Evolutionary conservation across 805 yeast genomes (phyloP), one percentile per base, ranked within the genome.

Genomic region (Metschnikowia aberdeeniae): DNA sequence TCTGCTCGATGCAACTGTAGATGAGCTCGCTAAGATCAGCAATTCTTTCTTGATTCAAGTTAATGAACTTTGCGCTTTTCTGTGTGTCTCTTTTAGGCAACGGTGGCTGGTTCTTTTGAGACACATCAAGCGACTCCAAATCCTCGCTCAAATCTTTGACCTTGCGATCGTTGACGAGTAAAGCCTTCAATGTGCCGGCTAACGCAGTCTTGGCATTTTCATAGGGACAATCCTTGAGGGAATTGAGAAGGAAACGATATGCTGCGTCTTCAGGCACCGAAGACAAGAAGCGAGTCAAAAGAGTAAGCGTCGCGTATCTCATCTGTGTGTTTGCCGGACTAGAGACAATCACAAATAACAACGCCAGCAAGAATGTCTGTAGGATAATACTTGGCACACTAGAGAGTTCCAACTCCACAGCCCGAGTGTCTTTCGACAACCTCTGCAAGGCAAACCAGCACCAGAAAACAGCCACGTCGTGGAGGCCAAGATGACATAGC

Each of bases 141-240:
- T 53, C 42, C 10, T 54, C 55, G 17, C 43, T 36, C 14, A 53
- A 36, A 5, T 45, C 54, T 7, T 46, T 44, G 2, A 35, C 44
- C 6, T 33, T 26, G 52, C 50, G 56, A 13, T 57, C 55, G 33
- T 47, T 45, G 5, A 75, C 54, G 52, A 81, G 61, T 50, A 89
- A 69, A 53, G 83, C 88, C 60, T 84, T 88, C 57, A 89, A 73
- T 20, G 88, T 80, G 4, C 83, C 79, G 13, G 88, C 75, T 31
- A 81, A 64, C 3, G 80, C 80, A 20, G 83, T 72, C 53, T 81
- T 80, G 19, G 79, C 77, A 33, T 76, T 75, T 33, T 74, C 80
- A 57, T 74, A 79, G 1, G 93, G 90, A 57, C 92, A 85, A 42
- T 76, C 70, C 26, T 70, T 66, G 41, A 92, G 68, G 0, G 89